phyloP scores from a whole-genome alignment of 2,329 filamentous ascomycete genomes.

The Pseudogymnoascus sp. region DNA sequence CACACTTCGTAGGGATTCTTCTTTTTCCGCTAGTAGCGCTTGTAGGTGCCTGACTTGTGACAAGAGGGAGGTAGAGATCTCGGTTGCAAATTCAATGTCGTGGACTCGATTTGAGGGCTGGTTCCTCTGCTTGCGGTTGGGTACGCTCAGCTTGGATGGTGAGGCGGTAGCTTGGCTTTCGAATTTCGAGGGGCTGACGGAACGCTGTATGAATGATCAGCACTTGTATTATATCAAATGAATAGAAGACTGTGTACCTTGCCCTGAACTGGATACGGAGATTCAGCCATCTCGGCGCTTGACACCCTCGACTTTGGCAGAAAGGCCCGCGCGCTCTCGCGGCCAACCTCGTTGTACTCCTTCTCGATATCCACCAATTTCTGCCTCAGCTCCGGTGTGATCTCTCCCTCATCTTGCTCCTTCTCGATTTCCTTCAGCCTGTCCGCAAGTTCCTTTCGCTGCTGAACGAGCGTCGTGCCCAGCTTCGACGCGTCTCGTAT shows the following conservation, averaged over 20 bases:
- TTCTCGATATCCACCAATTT: constrained; percentile 82
- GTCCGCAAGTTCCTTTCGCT: constrained; percentile 75
- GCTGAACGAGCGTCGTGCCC: constrained; percentile 78
- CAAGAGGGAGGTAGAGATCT: constrained; percentile 91
- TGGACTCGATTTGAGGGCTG: constrained; percentile 82
- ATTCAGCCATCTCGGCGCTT: constrained; percentile 52
- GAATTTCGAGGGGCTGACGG: constrained; percentile 68
- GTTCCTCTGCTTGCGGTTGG: constrained; percentile 82
- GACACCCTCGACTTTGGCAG: constrained; percentile 75
- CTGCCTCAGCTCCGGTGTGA: constrained; percentile 73
- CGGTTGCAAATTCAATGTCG: constrained; percentile 96
- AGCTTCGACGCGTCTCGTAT: constrained; percentile 87
- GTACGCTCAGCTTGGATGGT: constrained; percentile 80
- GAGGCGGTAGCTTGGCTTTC: constrained; percentile 78
- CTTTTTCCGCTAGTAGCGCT: constrained; percentile 73
- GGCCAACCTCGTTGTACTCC: constrained; percentile 90
- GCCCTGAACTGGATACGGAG: constrained; percentile 38
- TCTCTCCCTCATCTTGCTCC: constrained; percentile 66
- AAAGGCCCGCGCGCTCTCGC: constrained; percentile 83
- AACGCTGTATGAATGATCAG: constrained; percentile 43
- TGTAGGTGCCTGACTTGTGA: constrained; percentile 92
- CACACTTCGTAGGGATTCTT: constrained; percentile 71
- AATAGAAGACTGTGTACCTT: constrained; percentile 32
- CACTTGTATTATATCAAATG: constrained; percentile 9
- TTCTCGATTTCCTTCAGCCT: constrained; percentile 79